Evolutionary conservation across 139 green algal species (phyloP).

Genomic region (Ettlia oleoabundans): DNA sequence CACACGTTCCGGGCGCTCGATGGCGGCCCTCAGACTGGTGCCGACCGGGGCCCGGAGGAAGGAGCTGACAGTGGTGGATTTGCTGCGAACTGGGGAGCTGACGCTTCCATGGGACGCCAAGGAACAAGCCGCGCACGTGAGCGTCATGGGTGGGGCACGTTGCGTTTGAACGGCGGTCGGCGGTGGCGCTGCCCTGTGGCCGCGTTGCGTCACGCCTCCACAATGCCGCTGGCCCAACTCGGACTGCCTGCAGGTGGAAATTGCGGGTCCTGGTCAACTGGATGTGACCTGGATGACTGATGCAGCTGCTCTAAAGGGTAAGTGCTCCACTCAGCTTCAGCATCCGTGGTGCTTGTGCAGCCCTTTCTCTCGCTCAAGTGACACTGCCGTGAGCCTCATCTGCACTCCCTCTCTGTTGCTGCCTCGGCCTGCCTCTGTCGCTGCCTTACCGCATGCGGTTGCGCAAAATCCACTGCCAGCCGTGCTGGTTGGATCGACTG

Average conservation of each 20-base stretch:
- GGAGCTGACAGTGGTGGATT: not conserved
- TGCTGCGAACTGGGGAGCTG: not conserved
- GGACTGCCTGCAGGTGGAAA: not conserved
- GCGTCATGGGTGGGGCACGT: not conserved
- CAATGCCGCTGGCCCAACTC: too few species aligned
- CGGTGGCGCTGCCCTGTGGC: too few species aligned
- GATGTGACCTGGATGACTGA: conserved; percentile 2
- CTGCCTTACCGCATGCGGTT: too few species aligned
- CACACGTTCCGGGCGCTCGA: too few species aligned
- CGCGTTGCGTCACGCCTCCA: too few species aligned
- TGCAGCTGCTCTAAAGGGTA: not conserved
- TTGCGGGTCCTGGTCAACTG: not conserved
- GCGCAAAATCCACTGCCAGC: not conserved
- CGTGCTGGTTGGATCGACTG: not conserved
- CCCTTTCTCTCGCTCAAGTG: too few species aligned
- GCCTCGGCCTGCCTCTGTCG: too few species aligned
- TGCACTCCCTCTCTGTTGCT: too few species aligned
- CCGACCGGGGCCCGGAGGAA: not conserved
- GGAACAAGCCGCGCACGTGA: not conserved
- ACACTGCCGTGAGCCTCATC: too few species aligned
- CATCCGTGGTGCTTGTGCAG: too few species aligned
- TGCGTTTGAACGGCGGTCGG: not conserved
- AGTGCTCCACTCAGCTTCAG: too few species aligned
- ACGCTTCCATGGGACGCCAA: not conserved
- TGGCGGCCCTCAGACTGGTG: not conserved